Evolutionary conservation across 208 protist species (phyloP).

Genomic region (Vickermania spadyakhi): DNA sequence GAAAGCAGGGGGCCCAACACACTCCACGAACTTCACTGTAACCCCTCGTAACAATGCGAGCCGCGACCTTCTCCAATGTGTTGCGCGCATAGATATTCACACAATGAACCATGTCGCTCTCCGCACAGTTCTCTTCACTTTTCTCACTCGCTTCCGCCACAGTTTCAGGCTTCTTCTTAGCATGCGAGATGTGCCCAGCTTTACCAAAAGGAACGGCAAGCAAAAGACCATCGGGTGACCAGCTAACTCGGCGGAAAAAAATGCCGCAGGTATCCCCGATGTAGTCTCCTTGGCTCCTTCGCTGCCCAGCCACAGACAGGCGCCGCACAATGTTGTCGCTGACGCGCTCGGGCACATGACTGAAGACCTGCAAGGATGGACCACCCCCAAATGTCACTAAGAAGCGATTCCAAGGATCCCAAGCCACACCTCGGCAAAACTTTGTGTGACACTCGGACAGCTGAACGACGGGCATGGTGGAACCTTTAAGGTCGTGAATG

Average conservation of each 20-base stretch:
- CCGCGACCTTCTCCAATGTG: constrained; percentile 42
- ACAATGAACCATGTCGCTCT: constrained; percentile 62
- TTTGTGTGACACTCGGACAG: constrained; percentile 52
- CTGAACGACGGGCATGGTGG: constrained; percentile 58
- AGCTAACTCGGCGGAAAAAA: constrained; percentile 63
- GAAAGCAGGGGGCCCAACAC: constrained; percentile 72
- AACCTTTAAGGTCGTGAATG: constrained; percentile 67
- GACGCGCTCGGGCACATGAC: constrained; percentile 21
- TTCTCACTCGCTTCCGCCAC: constrained; percentile 1
- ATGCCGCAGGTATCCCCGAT: constrained; percentile 67
- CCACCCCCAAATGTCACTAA: constrained; percentile 56
- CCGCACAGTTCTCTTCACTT: constrained; percentile 12
- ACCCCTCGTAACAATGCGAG: constrained; percentile 44
- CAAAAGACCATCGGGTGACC: constrained; percentile 70
- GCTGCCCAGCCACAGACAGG: constrained; percentile 47
- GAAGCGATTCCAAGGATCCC: constrained; percentile 74
- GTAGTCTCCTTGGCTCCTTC: constrained; percentile 50
- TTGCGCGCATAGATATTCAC: constrained; percentile 69
- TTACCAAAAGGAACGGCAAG: constrained; percentile 79
- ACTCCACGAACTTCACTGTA: constrained; percentile 72
- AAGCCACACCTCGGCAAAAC: constrained; percentile 82
- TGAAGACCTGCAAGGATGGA: constrained; percentile 66
- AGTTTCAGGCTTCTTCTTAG: too few species aligned
- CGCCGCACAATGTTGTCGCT: constrained; percentile 6
- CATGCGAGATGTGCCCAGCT: constrained; percentile 2